phyloP scores from a whole-genome alignment of 169 alveolate species.

The Eimeria maxima region DNA sequence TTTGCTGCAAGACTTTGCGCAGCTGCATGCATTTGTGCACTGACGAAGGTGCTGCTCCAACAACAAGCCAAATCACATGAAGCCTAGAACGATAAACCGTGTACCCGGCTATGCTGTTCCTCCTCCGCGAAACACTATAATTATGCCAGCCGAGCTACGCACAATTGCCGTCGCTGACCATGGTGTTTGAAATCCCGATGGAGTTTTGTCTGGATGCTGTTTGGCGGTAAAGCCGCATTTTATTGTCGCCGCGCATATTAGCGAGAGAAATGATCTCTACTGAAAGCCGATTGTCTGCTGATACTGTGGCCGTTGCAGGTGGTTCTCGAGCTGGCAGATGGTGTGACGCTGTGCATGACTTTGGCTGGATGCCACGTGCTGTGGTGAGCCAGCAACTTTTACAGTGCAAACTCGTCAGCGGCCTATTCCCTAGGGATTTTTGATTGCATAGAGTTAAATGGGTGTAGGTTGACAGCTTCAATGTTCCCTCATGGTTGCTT shows the following conservation, averaged over 20 bases:
- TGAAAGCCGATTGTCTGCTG: not conserved
- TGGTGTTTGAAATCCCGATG: not conserved
- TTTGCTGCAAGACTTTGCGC: constrained; percentile 85
- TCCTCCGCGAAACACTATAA: not conserved
- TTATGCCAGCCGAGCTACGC: not conserved
- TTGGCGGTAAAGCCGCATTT: not conserved
- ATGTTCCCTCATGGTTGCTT: not conserved
- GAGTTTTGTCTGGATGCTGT: not conserved
- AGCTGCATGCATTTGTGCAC: constrained; percentile 72
- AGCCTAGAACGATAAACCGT: not conserved
- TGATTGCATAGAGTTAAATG: not conserved
- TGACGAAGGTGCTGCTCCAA: constrained; percentile 52
- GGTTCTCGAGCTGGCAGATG: constrained; percentile 65
- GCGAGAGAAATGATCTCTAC: not conserved
- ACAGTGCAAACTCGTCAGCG: not conserved
- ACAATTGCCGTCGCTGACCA: not conserved
- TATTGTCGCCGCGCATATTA: not conserved
- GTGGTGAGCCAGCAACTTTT: constrained; percentile 14
- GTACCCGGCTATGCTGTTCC: not conserved
- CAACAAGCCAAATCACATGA: not conserved
- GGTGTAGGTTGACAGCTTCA: not conserved
- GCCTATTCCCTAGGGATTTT: not conserved
- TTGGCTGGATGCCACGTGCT: constrained; percentile 74
- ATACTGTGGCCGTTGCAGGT: constrained; percentile 36
- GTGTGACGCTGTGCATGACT: constrained; percentile 55